phyloP scores from a whole-genome alignment of 2,329 filamentous ascomycete genomes.

The Fusarium chuoi region DNA sequence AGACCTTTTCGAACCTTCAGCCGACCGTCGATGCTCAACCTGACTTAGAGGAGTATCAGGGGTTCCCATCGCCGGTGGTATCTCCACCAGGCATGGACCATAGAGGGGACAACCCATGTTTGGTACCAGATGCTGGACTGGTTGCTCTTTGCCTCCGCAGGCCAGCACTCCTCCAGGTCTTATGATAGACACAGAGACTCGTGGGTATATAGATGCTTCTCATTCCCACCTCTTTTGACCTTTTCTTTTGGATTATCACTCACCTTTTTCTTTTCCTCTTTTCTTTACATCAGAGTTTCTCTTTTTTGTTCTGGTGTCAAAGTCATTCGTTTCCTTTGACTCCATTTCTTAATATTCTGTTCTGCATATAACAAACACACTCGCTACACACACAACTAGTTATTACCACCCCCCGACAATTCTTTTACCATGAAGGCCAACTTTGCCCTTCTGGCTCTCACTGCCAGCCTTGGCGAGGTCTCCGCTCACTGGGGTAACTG shows the following conservation, averaged over 20 bases:
- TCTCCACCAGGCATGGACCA: slow-evolving; percentile 35
- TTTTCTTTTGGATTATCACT: slow-evolving; percentile 38
- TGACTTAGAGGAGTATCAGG: slow-evolving; percentile 20
- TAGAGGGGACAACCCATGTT: slow-evolving; percentile 25
- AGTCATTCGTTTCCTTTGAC: slow-evolving; percentile 68
- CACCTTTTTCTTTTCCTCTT: slow-evolving; percentile 44
- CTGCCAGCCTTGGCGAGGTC: slow-evolving; percentile 62
- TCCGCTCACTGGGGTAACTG: slow-evolving; percentile 50
- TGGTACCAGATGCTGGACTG: slow-evolving; percentile 38
- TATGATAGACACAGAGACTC: slow-evolving; percentile 7
- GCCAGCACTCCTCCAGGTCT: slow-evolving; percentile 2
- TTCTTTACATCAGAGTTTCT: slow-evolving; percentile 36
- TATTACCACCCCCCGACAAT: slow-evolving; percentile 24
- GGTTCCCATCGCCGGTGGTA: slow-evolving; percentile 30
- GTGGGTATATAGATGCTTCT: slow-evolving; percentile 46
- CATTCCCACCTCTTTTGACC: slow-evolving; percentile 34
- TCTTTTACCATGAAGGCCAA: slow-evolving; percentile 62
- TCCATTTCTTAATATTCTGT: slow-evolving; percentile 44
- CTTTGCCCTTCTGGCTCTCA: slow-evolving; percentile 60
- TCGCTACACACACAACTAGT: slow-evolving; percentile 36
- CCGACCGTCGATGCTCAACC: slow-evolving; percentile 25
- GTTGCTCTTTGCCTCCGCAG: slow-evolving; percentile 31
- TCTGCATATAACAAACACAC: slow-evolving; percentile 37
- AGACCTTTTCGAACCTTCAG: slow-evolving; percentile 21
- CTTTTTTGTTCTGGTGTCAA: slow-evolving; percentile 52